Base-by-base conservation (phyloP, 495 filamentous ascomycete genomes). In the Penicillium coprophilum region DNA sequence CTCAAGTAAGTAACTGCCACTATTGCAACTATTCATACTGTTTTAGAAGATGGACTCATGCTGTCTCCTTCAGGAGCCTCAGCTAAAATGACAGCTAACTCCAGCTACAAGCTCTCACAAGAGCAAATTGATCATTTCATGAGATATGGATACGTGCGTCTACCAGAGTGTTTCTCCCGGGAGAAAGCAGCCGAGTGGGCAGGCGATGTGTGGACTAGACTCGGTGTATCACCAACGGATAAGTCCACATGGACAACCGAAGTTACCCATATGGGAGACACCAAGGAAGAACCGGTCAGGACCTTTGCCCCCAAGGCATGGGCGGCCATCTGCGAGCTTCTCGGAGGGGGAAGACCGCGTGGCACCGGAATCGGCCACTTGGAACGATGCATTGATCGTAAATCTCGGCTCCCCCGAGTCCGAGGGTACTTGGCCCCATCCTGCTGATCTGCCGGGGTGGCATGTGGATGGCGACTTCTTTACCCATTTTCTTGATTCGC, bases 391-490 rank as follows among this genome's bases (percentile, higher is more conserved):
- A 13, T 76, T 89, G 30, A 90, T 90, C 55, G 85, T 90, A 24
- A 91, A 90, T 71, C 76, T 91, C 15, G 87, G 88, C 21, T 84
- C 79, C 7, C 66, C 77, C 0, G 76, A 85, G 44, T 69, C 67
- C 44, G 80, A 83, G 56, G 78, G 79, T 6, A 77, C 78, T 64
- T 78, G 34, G 71, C 77, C 28, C 62, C 66, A 53, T 73, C 83
- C 45, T 58, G 73, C 58, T 31, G 78, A 82, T 7, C 71, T 89
- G n/a, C 57, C 69, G 20, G 75, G 74, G 8, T 91, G 87, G 87
- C 88, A 91, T 67, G 85, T 88, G 21, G 87, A 90, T 69, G 87
- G 87, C 1, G 87, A 90, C 61, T 89, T 89, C 68, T 89, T 90
- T 70, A 77, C 86, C 13, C 87, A 90, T 72, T 90, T 85, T 60